A percentile compares a stretch with the other conserved stretches of the same genome.
These are phyloP conservation scores for Casuarina cunninghamiana DNA, from an alignment of 306 rosid genomes.

Conservation along the genomic window DNA sequence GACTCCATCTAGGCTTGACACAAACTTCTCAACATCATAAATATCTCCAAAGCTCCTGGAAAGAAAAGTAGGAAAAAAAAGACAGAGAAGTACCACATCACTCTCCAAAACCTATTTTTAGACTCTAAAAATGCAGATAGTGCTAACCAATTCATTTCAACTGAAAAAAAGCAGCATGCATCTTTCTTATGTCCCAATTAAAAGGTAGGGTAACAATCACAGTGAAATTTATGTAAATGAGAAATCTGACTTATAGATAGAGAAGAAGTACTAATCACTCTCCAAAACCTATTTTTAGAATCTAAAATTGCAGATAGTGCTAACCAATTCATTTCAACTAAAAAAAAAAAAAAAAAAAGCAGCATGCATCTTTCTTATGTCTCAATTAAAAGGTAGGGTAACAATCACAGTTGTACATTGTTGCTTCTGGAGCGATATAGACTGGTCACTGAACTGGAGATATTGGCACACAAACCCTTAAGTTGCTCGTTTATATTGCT, in stretches of 20 bases:
- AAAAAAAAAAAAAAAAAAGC: too few relatives aligned
- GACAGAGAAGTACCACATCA: not conserved
- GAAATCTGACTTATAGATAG: not conserved
- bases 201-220: not conserved
- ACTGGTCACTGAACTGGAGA: not conserved
- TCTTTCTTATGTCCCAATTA: not conserved
- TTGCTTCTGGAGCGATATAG: too few relatives aligned
- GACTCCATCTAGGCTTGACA: constrained; percentile 77
- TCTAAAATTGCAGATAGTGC: too few relatives aligned
- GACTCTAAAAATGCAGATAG: not conserved
- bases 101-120: not conserved
- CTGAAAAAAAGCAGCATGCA: too few relatives aligned
- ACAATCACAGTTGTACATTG: not conserved
- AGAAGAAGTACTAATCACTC: too few relatives aligned
- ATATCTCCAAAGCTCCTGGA: constrained; percentile 88
- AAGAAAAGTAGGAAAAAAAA: constrained; percentile 1
- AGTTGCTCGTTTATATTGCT: constrained; percentile 9
- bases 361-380: not conserved
- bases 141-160: too few relatives aligned
- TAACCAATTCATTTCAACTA: too few relatives aligned
- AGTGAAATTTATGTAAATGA: not conserved
- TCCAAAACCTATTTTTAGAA: not conserved
- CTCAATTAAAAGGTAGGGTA: constrained; percentile 2
- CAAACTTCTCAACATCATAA: constrained; percentile 69
- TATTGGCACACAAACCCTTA: not conserved